These are phyloP conservation scores for Coleophoma eucalyptorum DNA, from an alignment of 2,329 filamentous ascomycete species.

Conservation along the genomic window DNA sequence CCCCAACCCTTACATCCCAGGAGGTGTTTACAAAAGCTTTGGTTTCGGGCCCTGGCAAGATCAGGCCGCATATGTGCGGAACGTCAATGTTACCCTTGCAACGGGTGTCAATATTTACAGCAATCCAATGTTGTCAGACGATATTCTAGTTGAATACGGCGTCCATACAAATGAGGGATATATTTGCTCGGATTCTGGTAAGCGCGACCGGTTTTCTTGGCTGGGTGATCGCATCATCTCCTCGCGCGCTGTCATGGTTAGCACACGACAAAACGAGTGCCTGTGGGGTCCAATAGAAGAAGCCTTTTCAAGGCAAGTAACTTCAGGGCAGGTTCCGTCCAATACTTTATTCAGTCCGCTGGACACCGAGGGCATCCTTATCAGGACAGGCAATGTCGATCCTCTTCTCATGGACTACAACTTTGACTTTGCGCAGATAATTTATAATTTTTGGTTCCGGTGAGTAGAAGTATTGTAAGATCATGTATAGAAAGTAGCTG, in stretches of 20 bases:
- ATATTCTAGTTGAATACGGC: constrained; percentile 32
- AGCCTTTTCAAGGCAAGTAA: constrained; percentile 22
- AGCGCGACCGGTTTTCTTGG: constrained; percentile 38
- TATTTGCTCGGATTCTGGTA: constrained; percentile 37
- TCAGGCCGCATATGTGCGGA: constrained; percentile 30
- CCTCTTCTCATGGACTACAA: constrained; percentile 5
- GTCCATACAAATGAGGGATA: constrained; percentile 28
- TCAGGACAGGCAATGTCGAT: not conserved
- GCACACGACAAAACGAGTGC: constrained; percentile 31
- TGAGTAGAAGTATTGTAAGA: too few relatives aligned
- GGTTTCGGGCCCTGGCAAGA: constrained; percentile 38
- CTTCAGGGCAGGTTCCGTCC: not conserved
- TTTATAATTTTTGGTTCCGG: not conserved
- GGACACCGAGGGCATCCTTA: too few relatives aligned
- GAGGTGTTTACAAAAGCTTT: too few relatives aligned
- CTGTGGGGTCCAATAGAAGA: constrained; percentile 29
- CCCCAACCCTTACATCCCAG: too few relatives aligned
- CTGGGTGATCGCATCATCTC: constrained; percentile 39
- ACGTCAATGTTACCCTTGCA: constrained; percentile 24
- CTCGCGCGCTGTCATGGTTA: constrained; percentile 28
- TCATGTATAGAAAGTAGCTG: too few relatives aligned
- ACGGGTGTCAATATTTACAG: constrained; percentile 29
- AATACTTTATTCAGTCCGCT: not conserved
- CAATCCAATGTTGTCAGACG: constrained; percentile 21
- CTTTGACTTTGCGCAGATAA: constrained; percentile 27